Conservation (phyloP, 176 grass and related monocot genomes). For the Canna indica region DNA sequence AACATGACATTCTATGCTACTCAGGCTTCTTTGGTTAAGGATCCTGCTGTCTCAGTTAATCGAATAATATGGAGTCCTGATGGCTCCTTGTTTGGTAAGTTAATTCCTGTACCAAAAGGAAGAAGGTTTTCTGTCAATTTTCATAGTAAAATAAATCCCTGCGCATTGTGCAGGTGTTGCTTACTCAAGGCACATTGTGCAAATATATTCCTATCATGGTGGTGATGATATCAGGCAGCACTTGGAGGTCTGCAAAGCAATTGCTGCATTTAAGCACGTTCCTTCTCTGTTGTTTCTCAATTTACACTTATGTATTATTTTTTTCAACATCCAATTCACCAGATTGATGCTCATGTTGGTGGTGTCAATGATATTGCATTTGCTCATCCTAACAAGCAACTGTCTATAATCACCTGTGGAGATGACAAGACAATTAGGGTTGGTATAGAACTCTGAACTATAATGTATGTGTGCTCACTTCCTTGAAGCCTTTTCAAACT, state of each 20-base stretch:
- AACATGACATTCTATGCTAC: slow-evolving; percentile 11
- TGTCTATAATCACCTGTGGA: slow-evolving; percentile 93
- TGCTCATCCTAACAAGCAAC: slow-evolving; percentile 92
- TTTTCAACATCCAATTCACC: slow-evolving; percentile 18
- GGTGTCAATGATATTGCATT: slow-evolving; percentile 99
- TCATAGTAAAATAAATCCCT: slow-evolving; percentile 20
- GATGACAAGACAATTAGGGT: slow-evolving; percentile 99
- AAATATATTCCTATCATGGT: slow-evolving; percentile 86
- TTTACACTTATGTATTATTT: slow-evolving; percentile 24
- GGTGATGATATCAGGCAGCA: slow-evolving; percentile 86
- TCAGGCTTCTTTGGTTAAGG: slow-evolving; percentile 82
- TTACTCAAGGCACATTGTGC: too few species aligned
- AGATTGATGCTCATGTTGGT: slow-evolving; percentile 98
- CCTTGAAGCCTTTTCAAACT: slow-evolving; percentile 4
- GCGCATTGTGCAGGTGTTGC: too few species aligned
- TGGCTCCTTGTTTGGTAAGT: slow-evolving; percentile 89
- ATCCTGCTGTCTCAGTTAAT: slow-evolving; percentile 79
- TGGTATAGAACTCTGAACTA: not conserved
- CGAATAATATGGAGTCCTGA: slow-evolving; percentile 95
- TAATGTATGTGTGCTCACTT: slow-evolving; percentile 13
- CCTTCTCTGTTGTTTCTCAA: not conserved
- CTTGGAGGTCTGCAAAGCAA: slow-evolving; percentile 55
- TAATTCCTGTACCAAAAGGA: not conserved
- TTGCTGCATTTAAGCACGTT: slow-evolving; percentile 4
- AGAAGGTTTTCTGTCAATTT: not conserved